These are phyloP conservation scores for Nitzschia sp. DNA, from an alignment of 108 stramenopile species.

Conservation along the genomic window DNA sequence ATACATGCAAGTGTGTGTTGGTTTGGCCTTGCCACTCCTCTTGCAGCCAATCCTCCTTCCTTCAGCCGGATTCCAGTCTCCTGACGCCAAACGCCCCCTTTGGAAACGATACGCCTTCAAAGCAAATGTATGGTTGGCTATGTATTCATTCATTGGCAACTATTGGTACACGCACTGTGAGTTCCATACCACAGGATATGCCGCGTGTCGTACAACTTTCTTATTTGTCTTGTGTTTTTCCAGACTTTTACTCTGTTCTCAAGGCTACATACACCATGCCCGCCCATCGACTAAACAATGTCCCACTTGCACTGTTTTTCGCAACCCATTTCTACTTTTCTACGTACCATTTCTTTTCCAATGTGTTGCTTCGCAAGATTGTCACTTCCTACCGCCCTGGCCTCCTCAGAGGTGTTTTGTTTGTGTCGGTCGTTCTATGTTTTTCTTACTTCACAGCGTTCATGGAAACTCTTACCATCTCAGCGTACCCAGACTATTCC, in stretches of 20 bases:
- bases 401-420: conserved; percentile 51
- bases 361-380: conserved; percentile 83
- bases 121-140: conserved; percentile 88
- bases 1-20: conserved; percentile 73
- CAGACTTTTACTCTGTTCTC: conserved; percentile 95
- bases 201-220: no score
- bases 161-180: conserved; percentile 91
- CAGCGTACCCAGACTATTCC: conserved; percentile 91
- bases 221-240: background rate
- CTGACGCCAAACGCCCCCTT: conserved; percentile 68
- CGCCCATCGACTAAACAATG: conserved; percentile 90
- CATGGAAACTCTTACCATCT: conserved; percentile 96
- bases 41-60: conserved; percentile 83
- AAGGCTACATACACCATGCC: conserved; percentile 94
- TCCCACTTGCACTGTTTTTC: conserved; percentile 91
- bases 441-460: conserved; percentile 93
- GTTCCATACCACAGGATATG: background rate
- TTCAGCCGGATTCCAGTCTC: conserved; percentile 52
- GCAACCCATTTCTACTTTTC: conserved; percentile 98
- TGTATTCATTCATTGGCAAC: conserved; percentile 96
- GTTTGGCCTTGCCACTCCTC: conserved; percentile 77
- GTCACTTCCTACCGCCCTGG: conserved; percentile 52
- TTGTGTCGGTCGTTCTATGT: conserved; percentile 45
- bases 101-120: conserved; percentile 81
- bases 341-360: conserved; percentile 92